A percentile compares a stretch with the other conserved stretches of the same genome.
Conservation (phyloP, 2,329 filamentous ascomycete genomes). For the Sordariomycetes sp. region DNA sequence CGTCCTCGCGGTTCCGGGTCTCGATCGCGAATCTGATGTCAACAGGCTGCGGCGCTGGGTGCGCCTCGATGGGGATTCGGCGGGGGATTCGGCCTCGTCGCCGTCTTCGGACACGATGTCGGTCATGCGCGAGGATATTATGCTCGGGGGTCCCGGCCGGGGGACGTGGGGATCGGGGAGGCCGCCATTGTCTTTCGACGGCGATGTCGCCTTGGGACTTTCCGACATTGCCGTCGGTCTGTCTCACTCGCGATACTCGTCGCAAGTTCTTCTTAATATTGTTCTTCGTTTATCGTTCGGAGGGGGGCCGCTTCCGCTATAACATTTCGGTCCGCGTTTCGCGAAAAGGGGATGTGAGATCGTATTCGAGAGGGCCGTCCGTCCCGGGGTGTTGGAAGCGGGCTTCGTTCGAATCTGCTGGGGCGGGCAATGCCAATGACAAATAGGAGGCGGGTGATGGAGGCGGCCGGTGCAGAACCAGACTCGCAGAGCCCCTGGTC, state of each 20-base stretch:
- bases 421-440: conserved; percentile 2
- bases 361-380: not conserved
- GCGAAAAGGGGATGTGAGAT: conserved; percentile 3
- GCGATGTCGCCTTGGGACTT: not conserved
- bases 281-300: not conserved
- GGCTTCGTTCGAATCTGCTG: not conserved
- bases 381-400: not conserved
- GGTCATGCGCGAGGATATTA: conserved; percentile 65
- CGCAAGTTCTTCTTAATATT: too few species aligned
- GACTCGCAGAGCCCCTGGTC: not conserved
- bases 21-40: conserved; percentile 33
- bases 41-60: conserved; percentile 26
- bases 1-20: conserved; percentile 41
- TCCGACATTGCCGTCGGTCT: not conserved
- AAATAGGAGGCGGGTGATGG: not conserved
- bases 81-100: conserved; percentile 24
- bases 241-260: too few species aligned
- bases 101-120: conserved; percentile 50
- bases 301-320: not conserved
- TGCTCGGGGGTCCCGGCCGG: conserved; percentile 39
- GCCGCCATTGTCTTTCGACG: not conserved
- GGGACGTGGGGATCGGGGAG: not conserved
- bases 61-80: conserved; percentile 9
- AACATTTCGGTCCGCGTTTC: not conserved
- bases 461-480: not conserved